Evolutionary conservation across 306 rosid genomes (phyloP).

Genomic region (Cucurbita maxima): DNA sequence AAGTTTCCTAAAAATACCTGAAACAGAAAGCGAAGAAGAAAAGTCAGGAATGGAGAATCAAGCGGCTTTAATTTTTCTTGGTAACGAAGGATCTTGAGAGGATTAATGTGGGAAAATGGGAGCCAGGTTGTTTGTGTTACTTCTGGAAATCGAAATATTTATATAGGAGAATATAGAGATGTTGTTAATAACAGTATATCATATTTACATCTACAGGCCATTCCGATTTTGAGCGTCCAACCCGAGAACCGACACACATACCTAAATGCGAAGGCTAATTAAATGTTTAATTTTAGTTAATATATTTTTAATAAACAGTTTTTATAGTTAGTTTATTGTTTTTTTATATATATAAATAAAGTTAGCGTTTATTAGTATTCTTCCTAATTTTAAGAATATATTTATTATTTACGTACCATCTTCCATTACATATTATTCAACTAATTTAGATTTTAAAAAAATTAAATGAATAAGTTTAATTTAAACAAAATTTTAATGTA

Average conservation of each 20-base stretch:
- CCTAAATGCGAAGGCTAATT: neutral
- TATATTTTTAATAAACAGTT: no score
- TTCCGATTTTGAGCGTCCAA: slow-evolving; percentile 12
- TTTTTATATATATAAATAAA: no score
- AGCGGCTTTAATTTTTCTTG: neutral
- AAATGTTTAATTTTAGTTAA: neutral
- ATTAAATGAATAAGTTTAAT: no score
- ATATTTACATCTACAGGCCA: neutral
- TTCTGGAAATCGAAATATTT: neutral
- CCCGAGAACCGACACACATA: slow-evolving; percentile 47
- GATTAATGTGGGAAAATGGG: neutral
- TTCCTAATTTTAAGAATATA: no score
- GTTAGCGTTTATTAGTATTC: no score
- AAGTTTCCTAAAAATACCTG: no score
- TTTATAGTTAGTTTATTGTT: no score
- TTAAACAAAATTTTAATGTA: no score
- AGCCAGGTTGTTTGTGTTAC: neutral
- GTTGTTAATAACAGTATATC: neutral
- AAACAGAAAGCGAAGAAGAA: neutral
- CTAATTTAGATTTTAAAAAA: no score
- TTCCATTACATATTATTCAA: no score
- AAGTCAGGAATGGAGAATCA: neutral
- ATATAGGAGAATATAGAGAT: neutral
- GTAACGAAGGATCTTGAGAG: neutral
- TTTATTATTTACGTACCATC: no score